Evolutionary conservation across 345 rosid genomes (phyloP).

Genomic region (Salix koriyanagi): DNA sequence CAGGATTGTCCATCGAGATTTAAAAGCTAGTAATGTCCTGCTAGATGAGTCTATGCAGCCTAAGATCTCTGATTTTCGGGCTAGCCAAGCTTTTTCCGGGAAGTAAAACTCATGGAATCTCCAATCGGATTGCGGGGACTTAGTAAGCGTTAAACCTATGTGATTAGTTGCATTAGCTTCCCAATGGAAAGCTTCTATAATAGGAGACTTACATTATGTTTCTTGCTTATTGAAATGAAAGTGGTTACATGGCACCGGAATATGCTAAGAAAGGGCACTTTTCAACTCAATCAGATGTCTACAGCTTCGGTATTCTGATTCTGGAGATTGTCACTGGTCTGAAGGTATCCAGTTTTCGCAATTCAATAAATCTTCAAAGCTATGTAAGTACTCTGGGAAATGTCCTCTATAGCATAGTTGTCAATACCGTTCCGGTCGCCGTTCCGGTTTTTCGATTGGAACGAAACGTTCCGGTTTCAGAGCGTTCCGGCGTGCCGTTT

Average conservation of each 20-base stretch:
- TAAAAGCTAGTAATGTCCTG: neutral
- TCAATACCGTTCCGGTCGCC: too few relatives aligned
- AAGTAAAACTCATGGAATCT: neutral
- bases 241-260: neutral
- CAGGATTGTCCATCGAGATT: constrained; percentile 1
- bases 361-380: neutral
- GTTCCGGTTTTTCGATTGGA: too few relatives aligned
- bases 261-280: neutral
- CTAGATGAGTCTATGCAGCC: constrained; percentile 1
- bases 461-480: too few relatives aligned
- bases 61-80: constrained; percentile 7
- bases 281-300: neutral
- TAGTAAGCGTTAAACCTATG: neutral
- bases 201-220: neutral
- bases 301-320: neutral
- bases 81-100: neutral
- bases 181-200: neutral
- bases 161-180: neutral
- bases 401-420: neutral
- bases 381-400: neutral
- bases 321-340: neutral
- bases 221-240: neutral
- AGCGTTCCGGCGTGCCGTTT: too few relatives aligned
- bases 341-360: neutral
- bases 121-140: neutral